These are phyloP conservation scores for Tetradesmus obliquus DNA, from an alignment of 139 green algal species.

Conservation along the genomic window DNA sequence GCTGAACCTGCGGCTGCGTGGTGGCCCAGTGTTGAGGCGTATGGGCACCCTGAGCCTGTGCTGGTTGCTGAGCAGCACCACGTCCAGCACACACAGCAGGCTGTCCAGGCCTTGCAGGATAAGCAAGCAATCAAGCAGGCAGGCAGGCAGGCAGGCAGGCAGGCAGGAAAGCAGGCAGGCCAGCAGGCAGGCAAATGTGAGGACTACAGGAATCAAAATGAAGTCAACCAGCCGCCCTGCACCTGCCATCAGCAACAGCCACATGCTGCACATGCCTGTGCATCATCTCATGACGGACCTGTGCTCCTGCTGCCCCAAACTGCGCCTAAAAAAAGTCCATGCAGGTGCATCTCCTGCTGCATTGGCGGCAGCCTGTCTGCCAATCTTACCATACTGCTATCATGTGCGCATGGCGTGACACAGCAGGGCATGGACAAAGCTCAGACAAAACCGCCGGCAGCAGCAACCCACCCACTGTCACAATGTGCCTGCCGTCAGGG, in stretches of 20 bases:
- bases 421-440: background rate
- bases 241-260: background rate
- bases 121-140: background rate
- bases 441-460: background rate
- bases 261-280: background rate
- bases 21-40: background rate
- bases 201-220: too few species aligned
- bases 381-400: too few species aligned
- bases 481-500: slow-evolving; percentile 14
- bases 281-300: background rate
- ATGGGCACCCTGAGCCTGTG: background rate
- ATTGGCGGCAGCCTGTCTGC: too few species aligned
- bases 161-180: too few species aligned
- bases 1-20: slow-evolving; percentile 9
- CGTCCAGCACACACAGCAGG: slow-evolving; percentile 23
- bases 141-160: background rate
- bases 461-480: background rate
- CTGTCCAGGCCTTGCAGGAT: slow-evolving; percentile 1
- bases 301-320: background rate
- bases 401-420: too few species aligned
- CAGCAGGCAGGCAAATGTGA: too few species aligned
- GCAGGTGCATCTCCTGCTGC: too few species aligned
- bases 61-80: slow-evolving; percentile 34
- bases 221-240: background rate
- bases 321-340: too few species aligned